A percentile compares a stretch with the other conserved stretches of the same genome.
Conservation (phyloP, 305 asterid species). For the Fraxinus platypoda region DNA sequence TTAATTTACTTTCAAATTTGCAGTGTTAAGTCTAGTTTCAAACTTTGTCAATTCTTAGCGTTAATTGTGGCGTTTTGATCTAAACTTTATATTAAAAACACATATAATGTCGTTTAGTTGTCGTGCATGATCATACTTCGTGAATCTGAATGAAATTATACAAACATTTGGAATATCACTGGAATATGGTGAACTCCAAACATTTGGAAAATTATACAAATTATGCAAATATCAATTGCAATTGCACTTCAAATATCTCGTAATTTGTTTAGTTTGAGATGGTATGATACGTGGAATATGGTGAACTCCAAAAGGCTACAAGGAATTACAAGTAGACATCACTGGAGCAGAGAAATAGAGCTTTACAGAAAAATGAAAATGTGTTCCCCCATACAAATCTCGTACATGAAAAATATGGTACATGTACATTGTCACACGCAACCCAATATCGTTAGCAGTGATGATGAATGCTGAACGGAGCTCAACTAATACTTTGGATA, state of each 20-base stretch:
- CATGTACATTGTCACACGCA: not conserved
- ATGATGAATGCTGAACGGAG: not conserved
- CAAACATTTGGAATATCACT: not conserved
- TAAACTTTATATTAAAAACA: not conserved
- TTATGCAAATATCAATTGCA: not conserved
- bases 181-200: not conserved
- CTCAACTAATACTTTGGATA: conserved; percentile 65
- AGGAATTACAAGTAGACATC: not conserved
- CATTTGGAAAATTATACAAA: too few species aligned
- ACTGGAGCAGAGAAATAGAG: not conserved
- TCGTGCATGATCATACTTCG: not conserved
- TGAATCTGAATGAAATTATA: not conserved
- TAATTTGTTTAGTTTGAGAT: not conserved
- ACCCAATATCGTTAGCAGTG: not conserved
- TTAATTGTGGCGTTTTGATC: not conserved
- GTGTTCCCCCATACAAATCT: not conserved
- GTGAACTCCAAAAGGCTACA: not conserved
- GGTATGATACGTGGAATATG: not conserved
- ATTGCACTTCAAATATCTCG: not conserved
- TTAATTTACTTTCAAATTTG: not conserved
- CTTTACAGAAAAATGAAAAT: not conserved
- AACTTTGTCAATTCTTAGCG: not conserved
- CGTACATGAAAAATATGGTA: not conserved
- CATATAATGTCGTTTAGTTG: not conserved
- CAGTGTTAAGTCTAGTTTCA: not conserved